phyloP scores from a whole-genome alignment of 257 asterid species.

The Scutellaria galericulata region DNA sequence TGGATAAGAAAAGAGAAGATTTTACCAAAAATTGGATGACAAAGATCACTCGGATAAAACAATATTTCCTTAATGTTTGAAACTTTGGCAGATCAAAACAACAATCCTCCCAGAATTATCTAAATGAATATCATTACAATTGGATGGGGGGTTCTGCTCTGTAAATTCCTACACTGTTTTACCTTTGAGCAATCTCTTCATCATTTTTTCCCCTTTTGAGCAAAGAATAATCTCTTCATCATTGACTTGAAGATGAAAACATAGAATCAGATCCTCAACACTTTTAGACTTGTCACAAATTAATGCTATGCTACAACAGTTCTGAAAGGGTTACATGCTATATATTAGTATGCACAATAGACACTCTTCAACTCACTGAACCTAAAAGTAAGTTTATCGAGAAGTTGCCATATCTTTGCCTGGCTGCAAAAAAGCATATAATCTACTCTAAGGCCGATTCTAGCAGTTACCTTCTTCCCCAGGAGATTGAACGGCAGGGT shows the following conservation, averaged over 20 bases:
- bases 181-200: background rate
- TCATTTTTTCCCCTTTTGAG: too few species aligned
- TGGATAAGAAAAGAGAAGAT: too few species aligned
- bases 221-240: too few species aligned
- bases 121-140: too few species aligned
- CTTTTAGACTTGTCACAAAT: constrained; percentile 7
- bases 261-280: background rate
- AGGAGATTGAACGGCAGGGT: constrained; percentile 36
- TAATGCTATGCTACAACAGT: constrained; percentile 11
- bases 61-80: too few species aligned
- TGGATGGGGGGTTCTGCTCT: too few species aligned
- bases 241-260: background rate
- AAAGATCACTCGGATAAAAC: too few species aligned
- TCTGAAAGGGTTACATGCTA: constrained; percentile 22
- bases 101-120: too few species aligned
- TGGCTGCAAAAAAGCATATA: constrained; percentile 18
- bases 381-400: constrained; percentile 33
- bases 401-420: constrained; percentile 17
- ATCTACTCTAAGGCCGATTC: constrained; percentile 26
- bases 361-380: constrained; percentile 28
- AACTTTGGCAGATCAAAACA: too few species aligned
- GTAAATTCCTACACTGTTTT: too few species aligned
- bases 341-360: constrained; percentile 38
- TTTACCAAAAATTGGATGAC: too few species aligned
- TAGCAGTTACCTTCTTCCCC: constrained; percentile 54